Base-by-base conservation (phyloP, 1,139 yeast species). In the Scheffersomyces stambukii region DNA sequence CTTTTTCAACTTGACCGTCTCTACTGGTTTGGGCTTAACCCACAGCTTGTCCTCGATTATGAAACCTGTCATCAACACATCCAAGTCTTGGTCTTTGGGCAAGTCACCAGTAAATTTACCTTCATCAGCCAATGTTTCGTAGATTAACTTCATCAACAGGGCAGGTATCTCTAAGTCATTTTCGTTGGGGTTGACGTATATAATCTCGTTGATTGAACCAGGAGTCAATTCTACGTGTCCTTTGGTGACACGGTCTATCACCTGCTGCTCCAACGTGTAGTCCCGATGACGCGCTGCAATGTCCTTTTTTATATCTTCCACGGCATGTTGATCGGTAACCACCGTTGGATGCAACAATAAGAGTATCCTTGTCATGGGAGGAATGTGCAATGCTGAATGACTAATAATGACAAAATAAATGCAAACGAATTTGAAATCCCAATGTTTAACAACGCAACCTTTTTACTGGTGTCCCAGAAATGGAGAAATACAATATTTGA, bases 321-420 rank as follows among this genome's bases (percentile, higher is more conserved):
- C 76, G 22, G 53, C 37, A 13, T 55, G 61, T 19, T 78, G 80
- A 24, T 75, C 70, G 0, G 84, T 74, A 5, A 83, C 88, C 30
- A 77, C 71, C 5, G 84, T 77, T 8, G 93, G 91, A 44, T 82
- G 89, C 29, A 83, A 66, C 31, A 83, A 62, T 24, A 82, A 58
- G 24, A 42, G 40, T 13, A 41, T 35, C 19, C 34, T 31, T 3
- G 35, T 20, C 7, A 22, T 29, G n/a, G n/a, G n/a, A n/a, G n/a
- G n/a, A n/a, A n/a, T n/a, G n/a, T n/a, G n/a, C 31, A 30, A 27
- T 8, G 8, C 8, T 27, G 27, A 13, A 12, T 15, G 10, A 6
- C 10, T 23, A 23, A 21, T 7, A n/a, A 21, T 21, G 23, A 21
- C 10, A 20, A 20, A 20, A 9, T 20, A 20, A 11, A 20, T 6